phyloP scores from a whole-genome alignment of 345 rosid species.

The Firmiana major region DNA sequence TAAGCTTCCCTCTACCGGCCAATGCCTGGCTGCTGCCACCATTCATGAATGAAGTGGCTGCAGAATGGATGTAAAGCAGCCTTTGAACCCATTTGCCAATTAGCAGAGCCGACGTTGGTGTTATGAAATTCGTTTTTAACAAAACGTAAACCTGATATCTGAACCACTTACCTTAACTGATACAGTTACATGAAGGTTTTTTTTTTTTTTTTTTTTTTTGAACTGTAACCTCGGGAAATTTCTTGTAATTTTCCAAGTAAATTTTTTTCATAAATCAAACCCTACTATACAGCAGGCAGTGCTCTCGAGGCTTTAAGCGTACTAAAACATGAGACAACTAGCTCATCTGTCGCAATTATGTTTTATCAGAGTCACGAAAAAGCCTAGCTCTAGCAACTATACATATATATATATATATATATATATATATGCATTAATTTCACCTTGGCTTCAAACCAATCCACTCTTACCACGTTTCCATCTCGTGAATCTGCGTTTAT shows the following conservation, averaged over 20 bases:
- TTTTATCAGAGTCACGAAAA: background rate
- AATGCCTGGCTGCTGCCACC: background rate
- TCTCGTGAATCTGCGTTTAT: slow-evolving; percentile 8
- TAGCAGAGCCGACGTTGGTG: no score
- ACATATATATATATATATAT: background rate
- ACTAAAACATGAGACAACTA: background rate
- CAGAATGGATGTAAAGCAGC: no score
- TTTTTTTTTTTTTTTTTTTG: no score
- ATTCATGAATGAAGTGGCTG: background rate
- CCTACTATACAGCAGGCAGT: background rate
- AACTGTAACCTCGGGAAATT: no score
- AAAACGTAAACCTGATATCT: background rate
- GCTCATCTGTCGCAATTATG: background rate
- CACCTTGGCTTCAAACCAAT: slow-evolving; percentile 2
- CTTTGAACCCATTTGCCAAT: no score
- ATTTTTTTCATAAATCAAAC: no score
- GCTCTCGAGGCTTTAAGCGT: background rate
- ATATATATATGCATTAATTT: background rate
- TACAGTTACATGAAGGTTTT: no score
- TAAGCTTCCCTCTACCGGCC: background rate
- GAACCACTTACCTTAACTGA: no score
- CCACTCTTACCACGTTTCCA: slow-evolving; percentile 6
- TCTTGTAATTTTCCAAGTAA: no score
- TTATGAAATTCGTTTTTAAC: no score
- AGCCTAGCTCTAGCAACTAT: background rate